Evolutionary conservation across 352 stramenopile genomes (phyloP).

Genomic region (Pythium volutum): DNA sequence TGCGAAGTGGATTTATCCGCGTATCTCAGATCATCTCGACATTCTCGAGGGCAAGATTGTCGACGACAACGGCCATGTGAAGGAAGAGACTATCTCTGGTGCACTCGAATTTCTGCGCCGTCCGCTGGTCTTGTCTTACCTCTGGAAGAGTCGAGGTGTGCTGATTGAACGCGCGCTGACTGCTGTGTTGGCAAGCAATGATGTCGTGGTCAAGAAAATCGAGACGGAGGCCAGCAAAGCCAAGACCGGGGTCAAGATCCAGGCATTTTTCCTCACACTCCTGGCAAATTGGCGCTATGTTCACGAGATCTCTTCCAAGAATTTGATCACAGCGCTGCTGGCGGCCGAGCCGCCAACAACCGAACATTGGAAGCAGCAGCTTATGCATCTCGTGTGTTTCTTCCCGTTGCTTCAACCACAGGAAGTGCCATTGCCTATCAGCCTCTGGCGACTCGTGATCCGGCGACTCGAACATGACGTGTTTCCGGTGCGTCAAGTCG

Average conservation of each 20-base stretch:
- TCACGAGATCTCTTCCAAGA: slow-evolving; percentile 9
- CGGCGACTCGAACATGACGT: slow-evolving; percentile 54
- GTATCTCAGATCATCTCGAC: slow-evolving; percentile 39
- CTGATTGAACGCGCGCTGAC: slow-evolving; percentile 41
- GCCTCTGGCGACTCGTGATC: slow-evolving; percentile 54
- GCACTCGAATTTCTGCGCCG: slow-evolving; percentile 38
- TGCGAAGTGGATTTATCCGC: slow-evolving; percentile 46
- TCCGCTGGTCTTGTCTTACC: slow-evolving; percentile 33
- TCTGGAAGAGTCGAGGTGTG: slow-evolving; percentile 46
- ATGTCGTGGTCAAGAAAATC: slow-evolving; percentile 44
- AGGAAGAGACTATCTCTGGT: slow-evolving; percentile 42
- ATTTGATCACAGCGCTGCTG: slow-evolving; percentile 37
- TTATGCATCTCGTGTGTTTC: slow-evolving; percentile 69
- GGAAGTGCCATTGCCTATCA: slow-evolving; percentile 34
- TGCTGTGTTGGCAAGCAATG: slow-evolving; percentile 47
- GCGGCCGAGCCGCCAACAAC: slow-evolving; percentile 32
- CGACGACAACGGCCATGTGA: slow-evolving; percentile 25
- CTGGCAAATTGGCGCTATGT: slow-evolving; percentile 57
- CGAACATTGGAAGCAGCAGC: slow-evolving; percentile 75
- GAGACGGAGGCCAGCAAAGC: slow-evolving; percentile 53
- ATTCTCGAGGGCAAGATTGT: slow-evolving; percentile 37
- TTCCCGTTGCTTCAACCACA: slow-evolving; percentile 59
- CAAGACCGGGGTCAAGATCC: slow-evolving; percentile 53
- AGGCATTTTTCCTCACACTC: slow-evolving; percentile 50
- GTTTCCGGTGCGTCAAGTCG: slow-evolving; percentile 58